Base-by-base conservation (phyloP, 148 eudicot species). In the Cornus suecica region DNA sequence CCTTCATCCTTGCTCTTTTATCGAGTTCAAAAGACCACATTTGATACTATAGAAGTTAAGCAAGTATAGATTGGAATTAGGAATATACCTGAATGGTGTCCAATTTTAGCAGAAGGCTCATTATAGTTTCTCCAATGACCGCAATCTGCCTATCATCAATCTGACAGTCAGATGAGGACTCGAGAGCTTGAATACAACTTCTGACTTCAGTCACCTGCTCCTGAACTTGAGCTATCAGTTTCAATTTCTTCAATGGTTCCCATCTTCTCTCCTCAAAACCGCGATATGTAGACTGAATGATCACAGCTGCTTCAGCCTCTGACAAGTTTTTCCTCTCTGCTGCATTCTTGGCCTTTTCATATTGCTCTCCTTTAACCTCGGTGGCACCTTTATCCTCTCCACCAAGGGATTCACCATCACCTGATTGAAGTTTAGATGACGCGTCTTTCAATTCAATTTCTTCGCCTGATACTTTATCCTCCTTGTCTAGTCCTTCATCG, bases 41-140 rank as follows among this genome's bases (percentile, higher is more conserved):
- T 24, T 20, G 20, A 58, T 8, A 58, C 0, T 58, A 58, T 18
- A 4, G 25, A 58, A 58, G 23, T n/a, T 58, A 4, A n/a, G 62
- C n/a, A 58, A 8, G 22, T 52, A 20, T 15, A 52, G 58, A 14
- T 15, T 14, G 0, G n/a, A 2, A 58, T 20, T 58, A n/a, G 1
- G 3, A 58, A 58, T 76, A 75, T 87, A 89, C 97, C 94, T 91
- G 98, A 70, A 94, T 77, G 3, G 94, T 81, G 74, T 92, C 95
- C 70, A 94, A 79, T 81, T 88, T 79, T 41, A 93, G 89, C 70
- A 93, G 79, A 69, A 93, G 80, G 63, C 75, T 81, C 97, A 90
- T 93, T 74, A 93, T 88, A 26, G 75, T 80, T 83, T 93, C 96
- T 31, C 86, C 86, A 83, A 85, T 70, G 16, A 82, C 82, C 66